A percentile compares a stretch with the other conserved stretches of the same genome.
phyloP scores from a whole-genome alignment of 2,329 filamentous ascomycete species.

The Coleophoma crateriformis region DNA sequence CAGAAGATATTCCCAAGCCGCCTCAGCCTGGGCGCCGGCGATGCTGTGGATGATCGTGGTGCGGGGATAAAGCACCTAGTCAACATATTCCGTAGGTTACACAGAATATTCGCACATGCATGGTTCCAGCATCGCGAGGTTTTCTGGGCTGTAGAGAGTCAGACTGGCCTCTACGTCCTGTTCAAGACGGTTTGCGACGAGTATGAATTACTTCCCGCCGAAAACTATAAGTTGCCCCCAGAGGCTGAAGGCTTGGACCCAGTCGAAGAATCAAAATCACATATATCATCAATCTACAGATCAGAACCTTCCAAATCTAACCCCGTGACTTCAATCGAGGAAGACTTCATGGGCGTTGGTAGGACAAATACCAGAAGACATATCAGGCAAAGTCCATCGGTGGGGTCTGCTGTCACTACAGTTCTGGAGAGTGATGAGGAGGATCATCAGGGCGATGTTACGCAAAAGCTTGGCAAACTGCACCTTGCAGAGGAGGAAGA shows the following conservation, averaged over 20 bases:
- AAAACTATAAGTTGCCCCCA: slow-evolving; percentile 92
- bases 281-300: slow-evolving; percentile 30
- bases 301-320: slow-evolving; percentile 20
- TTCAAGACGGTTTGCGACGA: slow-evolving; percentile 97
- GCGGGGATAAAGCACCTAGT: slow-evolving; percentile 76
- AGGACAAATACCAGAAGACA: slow-evolving; percentile 76
- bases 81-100: slow-evolving; percentile 90
- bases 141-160: slow-evolving; percentile 88
- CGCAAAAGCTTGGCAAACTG: slow-evolving; percentile 40
- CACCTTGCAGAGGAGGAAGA: slow-evolving; percentile 38
- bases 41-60: slow-evolving; percentile 51
- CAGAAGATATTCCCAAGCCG: slow-evolving; percentile 93
- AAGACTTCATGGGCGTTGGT: slow-evolving; percentile 47
- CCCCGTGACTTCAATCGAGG: slow-evolving; percentile 32
- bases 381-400: slow-evolving; percentile 72
- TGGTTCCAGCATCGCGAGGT: slow-evolving; percentile 97
- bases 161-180: slow-evolving; percentile 89
- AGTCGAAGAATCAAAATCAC: slow-evolving; percentile 34
- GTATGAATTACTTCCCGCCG: slow-evolving; percentile 82
- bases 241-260: slow-evolving; percentile 83
- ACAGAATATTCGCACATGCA: slow-evolving; percentile 95
- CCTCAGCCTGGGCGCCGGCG: slow-evolving; percentile 28
- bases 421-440: slow-evolving; percentile 83
- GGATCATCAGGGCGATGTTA: slow-evolving; percentile 41
- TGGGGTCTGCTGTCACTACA: slow-evolving; percentile 72